A percentile compares a stretch with the other conserved stretches of the same genome.
These are phyloP conservation scores for Lavandula angustifolia DNA, from an alignment of 257 asterid genomes.

Conservation along the genomic window DNA sequence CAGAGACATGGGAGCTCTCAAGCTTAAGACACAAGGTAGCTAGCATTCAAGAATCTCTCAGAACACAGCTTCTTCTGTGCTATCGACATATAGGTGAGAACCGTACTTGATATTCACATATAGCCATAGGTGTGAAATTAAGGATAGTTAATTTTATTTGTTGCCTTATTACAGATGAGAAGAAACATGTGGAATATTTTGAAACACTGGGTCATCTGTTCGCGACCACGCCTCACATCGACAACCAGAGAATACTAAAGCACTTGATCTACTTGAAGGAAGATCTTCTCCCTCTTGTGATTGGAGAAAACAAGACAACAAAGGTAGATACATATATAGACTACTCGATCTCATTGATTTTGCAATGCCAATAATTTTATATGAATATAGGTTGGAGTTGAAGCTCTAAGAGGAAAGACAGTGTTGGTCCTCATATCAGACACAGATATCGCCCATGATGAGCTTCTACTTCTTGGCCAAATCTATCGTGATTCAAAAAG, in stretches of 20 bases:
- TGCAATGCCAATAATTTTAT: not conserved
- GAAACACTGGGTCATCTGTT: constrained; percentile 54
- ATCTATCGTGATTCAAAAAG: constrained; percentile 49
- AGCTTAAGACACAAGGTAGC: constrained; percentile 57
- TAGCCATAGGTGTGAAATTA: not conserved
- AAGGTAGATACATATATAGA: constrained; percentile 39
- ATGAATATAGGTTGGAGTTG: constrained; percentile 52
- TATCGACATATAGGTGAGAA: constrained; percentile 54
- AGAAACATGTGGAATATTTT: constrained; percentile 56
- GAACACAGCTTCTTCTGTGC: constrained; percentile 52
- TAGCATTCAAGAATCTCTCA: constrained; percentile 57
- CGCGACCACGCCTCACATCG: constrained; percentile 54
- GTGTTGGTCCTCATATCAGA: constrained; percentile 71
- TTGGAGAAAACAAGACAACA: constrained; percentile 43
- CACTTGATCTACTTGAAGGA: constrained; percentile 56
- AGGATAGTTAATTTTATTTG: too few species aligned
- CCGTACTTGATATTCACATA: not conserved
- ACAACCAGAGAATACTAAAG: constrained; percentile 65
- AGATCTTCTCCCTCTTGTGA: constrained; percentile 55
- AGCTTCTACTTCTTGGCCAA: constrained; percentile 48
- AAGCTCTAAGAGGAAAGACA: constrained; percentile 62
- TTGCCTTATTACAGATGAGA: constrained; percentile 65
- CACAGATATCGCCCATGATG: constrained; percentile 58
- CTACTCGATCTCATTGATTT: too few species aligned
- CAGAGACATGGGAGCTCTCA: constrained; percentile 78